A percentile compares a stretch with the other conserved stretches of the same genome.
These are phyloP conservation scores for Penicillium dipodomyicola DNA, from an alignment of 495 filamentous ascomycete species.

Conservation along the genomic window DNA sequence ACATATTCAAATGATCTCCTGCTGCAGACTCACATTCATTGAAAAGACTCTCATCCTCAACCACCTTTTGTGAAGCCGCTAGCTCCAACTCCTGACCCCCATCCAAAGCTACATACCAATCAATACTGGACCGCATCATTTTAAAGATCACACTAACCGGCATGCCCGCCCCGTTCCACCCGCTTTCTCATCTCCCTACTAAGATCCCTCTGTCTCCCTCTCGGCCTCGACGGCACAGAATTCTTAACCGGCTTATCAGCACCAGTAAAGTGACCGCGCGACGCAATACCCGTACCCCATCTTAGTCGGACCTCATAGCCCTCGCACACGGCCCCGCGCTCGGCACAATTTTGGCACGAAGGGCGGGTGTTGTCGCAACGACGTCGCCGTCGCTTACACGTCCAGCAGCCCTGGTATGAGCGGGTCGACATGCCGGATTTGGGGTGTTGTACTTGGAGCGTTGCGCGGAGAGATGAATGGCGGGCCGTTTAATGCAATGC, in stretches of 20 bases:
- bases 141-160: background rate
- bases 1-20: background rate
- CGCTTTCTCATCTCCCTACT: conserved; percentile 22
- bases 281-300: conserved; percentile 39
- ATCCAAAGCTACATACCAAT: background rate
- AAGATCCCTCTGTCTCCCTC: conserved; percentile 33
- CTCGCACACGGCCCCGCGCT: conserved; percentile 32
- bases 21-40: conserved; percentile 29
- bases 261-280: conserved; percentile 36
- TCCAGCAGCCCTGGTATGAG: conserved; percentile 39
- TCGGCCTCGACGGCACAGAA: conserved; percentile 23
- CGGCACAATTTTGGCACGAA: conserved; percentile 26
- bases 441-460: background rate
- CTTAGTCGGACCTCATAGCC: conserved; percentile 39
- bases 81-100: background rate
- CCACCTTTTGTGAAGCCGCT: background rate
- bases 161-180: background rate
- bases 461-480: background rate
- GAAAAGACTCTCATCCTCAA: conserved; percentile 28
- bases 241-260: conserved; percentile 34
- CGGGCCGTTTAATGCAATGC: conserved; percentile 12
- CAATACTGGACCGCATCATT: background rate
- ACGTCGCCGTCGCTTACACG: conserved; percentile 36
- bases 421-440: conserved; percentile 38
- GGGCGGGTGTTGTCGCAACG: conserved; percentile 35